Evolutionary conservation across 2,329 filamentous ascomycete genomes (phyloP), one percentile per base, ranked within the genome.

Genomic region (Trichothecium sympodiale): DNA sequence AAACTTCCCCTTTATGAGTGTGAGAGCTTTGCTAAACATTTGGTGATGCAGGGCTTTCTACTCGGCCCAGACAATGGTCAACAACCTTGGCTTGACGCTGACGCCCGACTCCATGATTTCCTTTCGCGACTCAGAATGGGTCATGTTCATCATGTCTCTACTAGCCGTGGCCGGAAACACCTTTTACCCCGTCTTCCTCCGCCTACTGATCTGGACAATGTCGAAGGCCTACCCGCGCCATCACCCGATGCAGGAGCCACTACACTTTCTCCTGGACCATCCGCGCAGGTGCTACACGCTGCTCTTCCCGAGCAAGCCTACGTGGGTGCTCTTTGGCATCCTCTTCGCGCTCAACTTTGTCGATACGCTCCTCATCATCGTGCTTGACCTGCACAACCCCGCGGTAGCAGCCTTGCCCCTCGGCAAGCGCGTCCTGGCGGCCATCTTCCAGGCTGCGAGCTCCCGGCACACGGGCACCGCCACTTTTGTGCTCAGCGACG

Each of bases 281-380:
- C 77, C 75, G 0, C 64, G 75, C 31, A 60, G 76, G 6, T 78
- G 74, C 44, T 80, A 75, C 46, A 78, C 72, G 4, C 64, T 75
- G 3, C 62, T 80, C 4, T 80, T 80, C 44, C 75, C 74, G 0
- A 62, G 65, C 23, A 54, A 56, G n/a, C 65, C 73, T 8, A 79
- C 75, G 0, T 78, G 71, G 71, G 68, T 67, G 43, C 60, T 78
- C 0, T 57, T 71, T 3, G 52, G 57, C 17, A 64, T 67, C 18
- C 57, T 77, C 3, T 42, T 74, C 7, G 48, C 57, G 3, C 60
- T 78, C 12, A 77, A 74, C 46, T 55, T 63, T 9, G 54, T 71
- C 29, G 74, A 77, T 48, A 58, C 70, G 7, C 50, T 77, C 3
- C 57, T 78, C 17, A 74, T 78, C 41, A 49, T 69, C 13, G 52